Conservation (phyloP, 2,329 filamentous ascomycete species). For the Xylariaceae sp. region DNA sequence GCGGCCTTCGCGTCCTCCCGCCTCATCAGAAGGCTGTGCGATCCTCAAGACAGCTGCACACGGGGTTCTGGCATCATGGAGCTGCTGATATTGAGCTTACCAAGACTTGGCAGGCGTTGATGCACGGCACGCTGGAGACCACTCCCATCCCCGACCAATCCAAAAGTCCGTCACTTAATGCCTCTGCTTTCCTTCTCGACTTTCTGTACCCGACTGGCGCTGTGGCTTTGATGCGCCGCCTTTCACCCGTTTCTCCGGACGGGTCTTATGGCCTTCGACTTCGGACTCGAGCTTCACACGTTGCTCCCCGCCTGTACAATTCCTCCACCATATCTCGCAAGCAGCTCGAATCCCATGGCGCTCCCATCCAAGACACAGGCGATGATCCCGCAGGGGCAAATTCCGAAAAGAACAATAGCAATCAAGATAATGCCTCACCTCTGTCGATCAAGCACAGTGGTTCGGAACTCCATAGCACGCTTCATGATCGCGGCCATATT, state of each 20-base stretch:
- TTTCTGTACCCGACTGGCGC: constrained; percentile 52
- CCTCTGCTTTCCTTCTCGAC: constrained; percentile 51
- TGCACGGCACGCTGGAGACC: constrained; percentile 32
- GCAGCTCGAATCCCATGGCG: constrained; percentile 1
- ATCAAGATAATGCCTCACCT: background rate
- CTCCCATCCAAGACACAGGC: background rate
- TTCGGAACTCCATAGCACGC: background rate
- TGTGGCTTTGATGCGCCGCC: constrained; percentile 40
- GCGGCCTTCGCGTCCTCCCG: constrained; percentile 50
- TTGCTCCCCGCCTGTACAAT: constrained; percentile 27
- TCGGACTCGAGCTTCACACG: constrained; percentile 21
- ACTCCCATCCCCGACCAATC: constrained; percentile 25
- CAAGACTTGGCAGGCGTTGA: constrained; percentile 39
- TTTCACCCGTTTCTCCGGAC: constrained; percentile 22
- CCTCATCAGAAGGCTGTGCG: constrained; percentile 36
- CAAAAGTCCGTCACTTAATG: constrained; percentile 35
- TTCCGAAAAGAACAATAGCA: background rate
- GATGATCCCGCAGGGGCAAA: background rate
- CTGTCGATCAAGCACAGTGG: background rate
- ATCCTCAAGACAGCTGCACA: constrained; percentile 43
- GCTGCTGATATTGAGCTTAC: constrained; percentile 47
- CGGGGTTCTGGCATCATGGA: constrained; percentile 53
- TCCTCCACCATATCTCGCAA: constrained; percentile 24
- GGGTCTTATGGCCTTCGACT: constrained; percentile 30
- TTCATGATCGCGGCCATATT: constrained; percentile 8